phyloP scores from a whole-genome alignment of 169 alveolate species.

The Eimeria acervulina region DNA sequence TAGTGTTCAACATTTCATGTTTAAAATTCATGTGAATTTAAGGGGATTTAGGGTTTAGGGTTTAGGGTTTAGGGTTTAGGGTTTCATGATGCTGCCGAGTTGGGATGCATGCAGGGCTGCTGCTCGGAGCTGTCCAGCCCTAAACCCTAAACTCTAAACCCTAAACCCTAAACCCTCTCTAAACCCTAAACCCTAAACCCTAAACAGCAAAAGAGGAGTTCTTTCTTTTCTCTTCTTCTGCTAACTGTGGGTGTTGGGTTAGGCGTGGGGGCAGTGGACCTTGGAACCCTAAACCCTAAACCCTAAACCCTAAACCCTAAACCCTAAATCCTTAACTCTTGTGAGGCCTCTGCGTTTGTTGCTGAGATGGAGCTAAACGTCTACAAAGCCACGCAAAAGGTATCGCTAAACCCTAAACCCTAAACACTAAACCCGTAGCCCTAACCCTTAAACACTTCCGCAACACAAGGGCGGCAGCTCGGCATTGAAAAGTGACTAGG shows the following conservation, averaged over 20 bases:
- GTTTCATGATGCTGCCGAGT: neutral
- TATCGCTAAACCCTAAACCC: neutral
- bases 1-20: neutral
- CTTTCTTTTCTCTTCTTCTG: neutral
- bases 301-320: slow-evolving; percentile 30
- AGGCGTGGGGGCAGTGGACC: neutral
- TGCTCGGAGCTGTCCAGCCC: neutral
- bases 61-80: neutral
- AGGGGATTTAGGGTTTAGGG: neutral
- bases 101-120: slow-evolving; percentile 6
- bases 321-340: slow-evolving; percentile 15
- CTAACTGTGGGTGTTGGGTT: neutral
- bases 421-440: neutral
- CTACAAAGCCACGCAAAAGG: slow-evolving; percentile 46
- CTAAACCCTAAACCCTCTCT: slow-evolving; percentile 19
- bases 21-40: neutral
- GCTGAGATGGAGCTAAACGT: slow-evolving; percentile 72
- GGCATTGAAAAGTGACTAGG: neutral
- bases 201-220: neutral
- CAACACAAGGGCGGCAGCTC: neutral
- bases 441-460: neutral
- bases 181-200: neutral
- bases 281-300: neutral
- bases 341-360: neutral
- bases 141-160: slow-evolving; percentile 22